Conservation (phyloP, 139 green algal genomes). For the Volvox africanus region DNA sequence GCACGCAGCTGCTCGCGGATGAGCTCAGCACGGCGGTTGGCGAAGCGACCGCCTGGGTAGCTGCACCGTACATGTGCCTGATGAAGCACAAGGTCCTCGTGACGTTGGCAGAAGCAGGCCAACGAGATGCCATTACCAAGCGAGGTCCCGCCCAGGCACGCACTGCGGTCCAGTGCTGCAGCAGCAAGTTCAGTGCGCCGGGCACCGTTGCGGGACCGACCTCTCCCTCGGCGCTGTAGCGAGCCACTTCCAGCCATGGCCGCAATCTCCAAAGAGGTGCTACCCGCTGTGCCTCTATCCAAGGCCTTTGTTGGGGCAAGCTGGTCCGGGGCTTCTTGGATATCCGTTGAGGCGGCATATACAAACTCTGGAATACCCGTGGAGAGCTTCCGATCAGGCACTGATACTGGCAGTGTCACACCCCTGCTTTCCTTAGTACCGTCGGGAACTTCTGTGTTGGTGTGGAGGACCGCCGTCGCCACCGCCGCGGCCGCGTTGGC, state of each 20-base stretch:
- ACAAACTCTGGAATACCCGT: no score
- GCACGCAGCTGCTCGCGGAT: background rate
- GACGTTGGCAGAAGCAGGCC: constrained; percentile 73
- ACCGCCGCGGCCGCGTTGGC: background rate
- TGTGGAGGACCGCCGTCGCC: background rate
- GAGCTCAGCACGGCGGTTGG: constrained; percentile 2
- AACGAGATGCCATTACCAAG: constrained; percentile 56
- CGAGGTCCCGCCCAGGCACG: constrained; percentile 14
- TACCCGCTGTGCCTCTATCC: background rate
- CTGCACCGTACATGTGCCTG: background rate
- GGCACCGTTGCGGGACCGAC: background rate
- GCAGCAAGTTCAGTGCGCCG: background rate
- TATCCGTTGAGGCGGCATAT: no score
- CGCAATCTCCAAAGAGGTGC: background rate
- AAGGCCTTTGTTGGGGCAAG: background rate
- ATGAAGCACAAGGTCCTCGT: constrained; percentile 43
- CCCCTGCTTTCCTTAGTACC: background rate
- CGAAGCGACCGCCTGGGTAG: constrained; percentile 36
- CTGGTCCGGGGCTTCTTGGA: no score
- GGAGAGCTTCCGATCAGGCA: no score
- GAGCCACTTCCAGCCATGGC: background rate
- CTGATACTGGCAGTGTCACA: no score
- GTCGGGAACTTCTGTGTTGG: background rate
- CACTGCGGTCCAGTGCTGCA: background rate
- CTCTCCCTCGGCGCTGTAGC: background rate